Conservation (phyloP, 1,284 basidiomycete genomes). For the Cutaneotrichosporon cutaneum region DNA sequence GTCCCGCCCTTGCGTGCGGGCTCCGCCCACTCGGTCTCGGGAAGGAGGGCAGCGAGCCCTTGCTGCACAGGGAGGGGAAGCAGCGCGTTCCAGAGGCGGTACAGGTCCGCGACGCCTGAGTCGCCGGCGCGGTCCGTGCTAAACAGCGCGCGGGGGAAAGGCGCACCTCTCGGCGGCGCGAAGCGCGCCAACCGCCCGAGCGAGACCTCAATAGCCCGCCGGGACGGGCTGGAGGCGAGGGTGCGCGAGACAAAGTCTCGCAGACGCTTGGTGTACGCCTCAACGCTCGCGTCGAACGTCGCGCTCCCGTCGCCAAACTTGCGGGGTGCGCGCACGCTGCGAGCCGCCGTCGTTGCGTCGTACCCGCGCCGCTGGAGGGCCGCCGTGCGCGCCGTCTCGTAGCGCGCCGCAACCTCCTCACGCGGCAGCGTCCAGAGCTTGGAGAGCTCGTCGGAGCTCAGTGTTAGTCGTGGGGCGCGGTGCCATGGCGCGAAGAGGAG, state of each 20-base stretch:
- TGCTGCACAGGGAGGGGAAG: conserved; percentile 21
- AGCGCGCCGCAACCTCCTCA: conserved; percentile 13
- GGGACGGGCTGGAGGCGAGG: conserved; percentile 12
- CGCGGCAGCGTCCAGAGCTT: conserved; percentile 17
- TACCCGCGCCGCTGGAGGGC: background rate
- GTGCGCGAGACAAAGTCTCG: conserved; percentile 18
- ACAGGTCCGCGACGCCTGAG: conserved; percentile 29
- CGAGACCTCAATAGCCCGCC: conserved; percentile 12
- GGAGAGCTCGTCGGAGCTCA: conserved; percentile 7
- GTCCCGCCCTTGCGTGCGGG: conserved; percentile 19
- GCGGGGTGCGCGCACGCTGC: conserved; percentile 5
- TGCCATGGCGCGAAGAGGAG: conserved; percentile 5
- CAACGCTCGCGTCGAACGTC: conserved; percentile 20
- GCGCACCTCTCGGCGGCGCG: conserved; percentile 17
- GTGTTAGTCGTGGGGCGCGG: background rate
- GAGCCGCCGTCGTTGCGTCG: conserved; percentile 11
- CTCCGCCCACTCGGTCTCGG: conserved; percentile 22
- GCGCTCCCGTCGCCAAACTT: conserved; percentile 10
- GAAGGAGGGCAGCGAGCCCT: conserved; percentile 10
- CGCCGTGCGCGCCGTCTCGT: conserved; percentile 13
- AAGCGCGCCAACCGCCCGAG: conserved; percentile 17
- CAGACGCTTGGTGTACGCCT: conserved; percentile 26
- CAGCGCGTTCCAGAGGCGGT: conserved; percentile 34
- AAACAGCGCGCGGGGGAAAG: conserved; percentile 20
- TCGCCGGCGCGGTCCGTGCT: conserved; percentile 24